A percentile compares a stretch with the other conserved stretches of the same genome.
Conservation (phyloP, 495 filamentous ascomycete genomes). For the Aspergillus asperescens region DNA sequence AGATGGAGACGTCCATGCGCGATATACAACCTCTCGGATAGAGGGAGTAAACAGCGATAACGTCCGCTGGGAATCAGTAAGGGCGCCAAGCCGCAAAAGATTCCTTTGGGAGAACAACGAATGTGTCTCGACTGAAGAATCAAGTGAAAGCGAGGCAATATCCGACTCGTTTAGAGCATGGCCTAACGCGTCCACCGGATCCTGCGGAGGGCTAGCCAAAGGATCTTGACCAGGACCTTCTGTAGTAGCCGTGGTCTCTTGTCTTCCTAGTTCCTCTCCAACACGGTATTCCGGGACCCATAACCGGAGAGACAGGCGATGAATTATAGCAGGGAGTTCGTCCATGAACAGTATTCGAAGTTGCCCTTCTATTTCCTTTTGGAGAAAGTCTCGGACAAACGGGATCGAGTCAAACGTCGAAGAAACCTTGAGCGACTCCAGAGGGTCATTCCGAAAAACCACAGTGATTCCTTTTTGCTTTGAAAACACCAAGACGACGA, state of each 20-base stretch:
- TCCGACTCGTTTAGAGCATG: slow-evolving; percentile 67
- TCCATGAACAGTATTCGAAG: slow-evolving; percentile 93
- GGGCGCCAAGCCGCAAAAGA: slow-evolving; percentile 64
- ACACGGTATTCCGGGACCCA: slow-evolving; percentile 84
- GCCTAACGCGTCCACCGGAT: slow-evolving; percentile 71
- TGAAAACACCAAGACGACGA: slow-evolving; percentile 95
- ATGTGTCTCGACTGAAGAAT: slow-evolving; percentile 69
- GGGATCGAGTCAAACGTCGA: slow-evolving; percentile 98
- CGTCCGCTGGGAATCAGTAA: slow-evolving; percentile 79
- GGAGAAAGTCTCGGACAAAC: slow-evolving; percentile 93
- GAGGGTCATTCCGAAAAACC: slow-evolving; percentile 95
- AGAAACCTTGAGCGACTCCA: slow-evolving; percentile 96
- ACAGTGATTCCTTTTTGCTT: slow-evolving; percentile 93
- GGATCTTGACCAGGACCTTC: slow-evolving; percentile 63
- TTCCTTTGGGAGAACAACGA: slow-evolving; percentile 90
- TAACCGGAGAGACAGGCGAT: slow-evolving; percentile 80
- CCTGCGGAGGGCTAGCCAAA: slow-evolving; percentile 69
- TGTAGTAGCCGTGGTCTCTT: slow-evolving; percentile 24
- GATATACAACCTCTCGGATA: slow-evolving; percentile 77
- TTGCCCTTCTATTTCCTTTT: slow-evolving; percentile 94
- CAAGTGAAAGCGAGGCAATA: slow-evolving; percentile 68
- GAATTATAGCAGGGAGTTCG: slow-evolving; percentile 91
- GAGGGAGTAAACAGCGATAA: slow-evolving; percentile 80
- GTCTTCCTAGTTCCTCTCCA: slow-evolving; percentile 47
- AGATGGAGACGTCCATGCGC: slow-evolving; percentile 81